A percentile compares a stretch with the other conserved stretches of the same genome.
These are phyloP conservation scores for Russula foetens DNA, from an alignment of 768 basidiomycete species.

Conservation along the genomic window DNA sequence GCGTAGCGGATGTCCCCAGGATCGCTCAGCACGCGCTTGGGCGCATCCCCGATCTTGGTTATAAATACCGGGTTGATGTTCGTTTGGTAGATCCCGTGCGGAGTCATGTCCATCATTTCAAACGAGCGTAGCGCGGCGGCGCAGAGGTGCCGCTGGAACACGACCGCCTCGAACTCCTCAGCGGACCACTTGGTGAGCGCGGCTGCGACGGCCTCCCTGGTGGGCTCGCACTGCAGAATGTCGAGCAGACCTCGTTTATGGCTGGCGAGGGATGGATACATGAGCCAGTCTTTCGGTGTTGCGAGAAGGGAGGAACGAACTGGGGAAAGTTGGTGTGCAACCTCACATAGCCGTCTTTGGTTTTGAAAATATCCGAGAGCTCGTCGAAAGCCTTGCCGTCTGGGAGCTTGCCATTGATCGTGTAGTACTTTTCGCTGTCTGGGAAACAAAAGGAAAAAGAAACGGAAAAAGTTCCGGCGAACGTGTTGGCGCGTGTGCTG, in stretches of 20 bases:
- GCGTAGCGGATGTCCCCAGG: slow-evolving; percentile 24
- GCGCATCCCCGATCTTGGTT: slow-evolving; percentile 41
- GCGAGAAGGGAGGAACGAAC: slow-evolving; percentile 26
- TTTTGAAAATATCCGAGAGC: slow-evolving; percentile 46
- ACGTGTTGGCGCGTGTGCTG: background rate
- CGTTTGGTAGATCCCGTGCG: slow-evolving; percentile 37
- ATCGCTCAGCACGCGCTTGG: slow-evolving; percentile 25
- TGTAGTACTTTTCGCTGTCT: slow-evolving; percentile 49
- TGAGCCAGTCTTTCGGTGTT: no score
- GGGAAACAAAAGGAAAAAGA: background rate
- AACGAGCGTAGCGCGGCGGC: slow-evolving; percentile 33
- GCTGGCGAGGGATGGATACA: slow-evolving; percentile 13
- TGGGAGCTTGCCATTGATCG: slow-evolving; percentile 32
- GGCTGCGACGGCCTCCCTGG: slow-evolving; percentile 6
- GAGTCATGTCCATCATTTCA: slow-evolving; percentile 41
- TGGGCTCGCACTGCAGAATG: slow-evolving; percentile 16
- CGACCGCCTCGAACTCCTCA: slow-evolving; percentile 14
- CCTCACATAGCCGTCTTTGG: slow-evolving; percentile 45
- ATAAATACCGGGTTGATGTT: slow-evolving; percentile 38
- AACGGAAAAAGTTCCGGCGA: no score
- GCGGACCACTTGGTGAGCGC: slow-evolving; percentile 15
- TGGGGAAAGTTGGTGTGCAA: slow-evolving; percentile 62
- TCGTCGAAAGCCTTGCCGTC: slow-evolving; percentile 34
- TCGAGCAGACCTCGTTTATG: slow-evolving; percentile 19
- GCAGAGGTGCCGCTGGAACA: slow-evolving; percentile 11